These are phyloP conservation scores for Pichia cabralensis DNA, from an alignment of 805 yeast genomes.

Conservation along the genomic window DNA sequence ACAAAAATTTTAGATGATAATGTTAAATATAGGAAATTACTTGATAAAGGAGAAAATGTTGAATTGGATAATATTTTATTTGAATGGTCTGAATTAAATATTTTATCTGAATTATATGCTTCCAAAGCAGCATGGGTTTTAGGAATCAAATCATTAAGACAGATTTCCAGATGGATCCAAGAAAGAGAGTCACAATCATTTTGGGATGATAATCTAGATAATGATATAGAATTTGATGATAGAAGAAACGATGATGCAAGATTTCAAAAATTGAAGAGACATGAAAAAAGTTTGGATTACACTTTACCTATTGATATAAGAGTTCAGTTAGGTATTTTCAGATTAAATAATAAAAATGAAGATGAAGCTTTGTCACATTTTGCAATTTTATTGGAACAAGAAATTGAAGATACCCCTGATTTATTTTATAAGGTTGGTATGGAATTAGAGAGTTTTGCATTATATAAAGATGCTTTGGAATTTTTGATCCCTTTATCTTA, in stretches of 20 bases:
- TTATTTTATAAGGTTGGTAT: constrained; percentile 68
- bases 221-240: constrained; percentile 79
- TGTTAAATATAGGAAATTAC: constrained; percentile 29
- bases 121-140: constrained; percentile 52
- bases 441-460: constrained; percentile 57
- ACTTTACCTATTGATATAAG: constrained; percentile 80
- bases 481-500: constrained; percentile 49
- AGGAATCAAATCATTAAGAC: constrained; percentile 57
- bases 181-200: constrained; percentile 50
- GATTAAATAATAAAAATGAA: constrained; percentile 53
- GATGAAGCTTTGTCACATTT: constrained; percentile 72
- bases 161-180: constrained; percentile 77
- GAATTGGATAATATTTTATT: constrained; percentile 39
- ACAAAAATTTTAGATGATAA: constrained; percentile 54
- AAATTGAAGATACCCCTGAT: constrained; percentile 55
- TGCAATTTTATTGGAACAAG: constrained; percentile 42
- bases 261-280: constrained; percentile 31
- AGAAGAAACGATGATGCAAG: constrained; percentile 43
- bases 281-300: constrained; percentile 33
- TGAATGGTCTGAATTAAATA: constrained; percentile 84
- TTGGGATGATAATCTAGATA: constrained; percentile 50
- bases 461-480: constrained; percentile 66
- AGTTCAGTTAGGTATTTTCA: constrained; percentile 63
- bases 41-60: constrained; percentile 15
- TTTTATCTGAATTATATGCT: constrained; percentile 70